These are phyloP conservation scores for Phialemonium atrogriseum DNA, from an alignment of 2,329 filamentous ascomycete species.

Conservation along the genomic window DNA sequence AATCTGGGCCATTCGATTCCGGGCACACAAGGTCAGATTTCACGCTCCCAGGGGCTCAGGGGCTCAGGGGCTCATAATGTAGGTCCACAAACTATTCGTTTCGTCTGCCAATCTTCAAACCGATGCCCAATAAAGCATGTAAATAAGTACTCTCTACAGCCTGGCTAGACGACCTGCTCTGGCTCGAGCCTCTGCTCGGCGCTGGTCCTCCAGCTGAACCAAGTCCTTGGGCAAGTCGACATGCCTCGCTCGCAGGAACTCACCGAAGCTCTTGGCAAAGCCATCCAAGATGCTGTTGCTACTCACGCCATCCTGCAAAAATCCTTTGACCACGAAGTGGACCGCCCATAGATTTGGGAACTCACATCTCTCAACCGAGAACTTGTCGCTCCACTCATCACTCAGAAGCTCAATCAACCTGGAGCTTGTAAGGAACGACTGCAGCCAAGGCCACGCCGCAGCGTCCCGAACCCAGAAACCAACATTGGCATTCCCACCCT, in stretches of 20 bases:
- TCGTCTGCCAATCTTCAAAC: no score
- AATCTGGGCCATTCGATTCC: no score
- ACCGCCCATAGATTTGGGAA: constrained; percentile 30
- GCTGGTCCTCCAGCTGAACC: constrained; percentile 12
- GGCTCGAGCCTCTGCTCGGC: constrained; percentile 5
- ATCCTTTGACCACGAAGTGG: constrained; percentile 25
- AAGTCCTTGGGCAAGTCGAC: constrained; percentile 19
- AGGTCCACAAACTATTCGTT: no score
- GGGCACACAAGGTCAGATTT: no score
- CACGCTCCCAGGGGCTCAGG: no score
- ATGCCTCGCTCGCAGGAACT: constrained; percentile 30
- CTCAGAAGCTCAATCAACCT: constrained; percentile 30
- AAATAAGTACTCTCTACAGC: constrained; percentile 1
- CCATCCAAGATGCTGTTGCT: constrained; percentile 37
- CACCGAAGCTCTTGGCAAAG: constrained; percentile 43
- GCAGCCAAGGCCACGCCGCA: constrained; percentile 31
- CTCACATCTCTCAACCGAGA: constrained; percentile 35
- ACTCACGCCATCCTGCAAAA: constrained; percentile 31
- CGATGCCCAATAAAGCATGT: neutral
- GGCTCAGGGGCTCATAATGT: no score
- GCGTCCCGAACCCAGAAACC: constrained; percentile 26
- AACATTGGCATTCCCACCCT: constrained; percentile 25
- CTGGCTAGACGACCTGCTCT: constrained; percentile 1
- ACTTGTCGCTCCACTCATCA: constrained; percentile 31
- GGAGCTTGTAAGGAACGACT: constrained; percentile 25